phyloP scores from a whole-genome alignment of 1,139 yeast species.

The Pichia sp. region DNA sequence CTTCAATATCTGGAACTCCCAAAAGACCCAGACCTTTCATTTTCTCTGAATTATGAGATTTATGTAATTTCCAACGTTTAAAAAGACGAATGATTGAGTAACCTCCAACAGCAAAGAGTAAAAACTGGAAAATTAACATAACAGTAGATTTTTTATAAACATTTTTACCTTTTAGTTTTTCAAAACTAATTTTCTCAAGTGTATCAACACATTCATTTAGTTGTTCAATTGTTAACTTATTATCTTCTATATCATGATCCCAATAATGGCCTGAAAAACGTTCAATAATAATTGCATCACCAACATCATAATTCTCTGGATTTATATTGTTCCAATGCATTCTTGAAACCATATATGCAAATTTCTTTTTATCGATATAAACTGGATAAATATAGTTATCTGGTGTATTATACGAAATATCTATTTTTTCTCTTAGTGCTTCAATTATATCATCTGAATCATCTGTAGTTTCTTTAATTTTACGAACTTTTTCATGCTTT shows the following conservation, averaged over 20 bases:
- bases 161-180: conserved; percentile 4
- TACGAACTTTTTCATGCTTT: conserved; percentile 39
- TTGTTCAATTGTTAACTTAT: conserved; percentile 12
- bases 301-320: conserved; percentile 33
- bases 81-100: neutral
- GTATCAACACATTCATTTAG: conserved; percentile 12
- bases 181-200: conserved; percentile 14
- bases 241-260: conserved; percentile 15
- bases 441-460: conserved; percentile 37
- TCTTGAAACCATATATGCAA: conserved; percentile 29
- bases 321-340: conserved; percentile 41
- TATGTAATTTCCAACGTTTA: neutral
- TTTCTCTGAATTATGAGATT: conserved; percentile 8
- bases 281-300: conserved; percentile 40
- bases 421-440: conserved; percentile 45
- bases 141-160: neutral
- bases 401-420: conserved; percentile 33
- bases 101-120: neutral
- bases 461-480: conserved; percentile 40
- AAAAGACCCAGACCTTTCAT: conserved; percentile 17
- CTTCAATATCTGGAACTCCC: conserved; percentile 14
- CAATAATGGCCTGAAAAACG: conserved; percentile 25
- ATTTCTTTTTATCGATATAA: conserved; percentile 45
- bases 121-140: neutral
- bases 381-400: conserved; percentile 43